These are phyloP conservation scores for Raffaelea arxii DNA, from an alignment of 2,329 filamentous ascomycete species.

Conservation along the genomic window DNA sequence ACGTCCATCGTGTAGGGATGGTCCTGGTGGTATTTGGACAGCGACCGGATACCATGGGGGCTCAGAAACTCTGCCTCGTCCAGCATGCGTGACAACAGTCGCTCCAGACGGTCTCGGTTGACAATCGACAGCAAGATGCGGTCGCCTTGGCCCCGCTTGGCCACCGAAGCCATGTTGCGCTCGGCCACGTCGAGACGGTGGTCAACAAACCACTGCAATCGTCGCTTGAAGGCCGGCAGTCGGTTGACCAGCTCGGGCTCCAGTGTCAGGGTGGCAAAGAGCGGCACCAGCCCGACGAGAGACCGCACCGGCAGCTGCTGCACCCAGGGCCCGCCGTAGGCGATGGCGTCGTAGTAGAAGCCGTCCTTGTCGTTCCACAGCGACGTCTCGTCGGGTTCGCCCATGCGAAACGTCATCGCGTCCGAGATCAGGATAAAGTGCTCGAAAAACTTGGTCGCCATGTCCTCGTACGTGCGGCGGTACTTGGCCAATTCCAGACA, in stretches of 20 bases:
- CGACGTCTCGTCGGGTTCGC: constrained; percentile 62
- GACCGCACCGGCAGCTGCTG: constrained; percentile 89
- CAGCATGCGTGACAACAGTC: constrained; percentile 85
- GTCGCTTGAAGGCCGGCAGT: constrained; percentile 85
- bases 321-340: constrained; percentile 87
- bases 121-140: constrained; percentile 81
- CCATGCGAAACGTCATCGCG: constrained; percentile 81
- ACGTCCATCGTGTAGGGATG: constrained; percentile 93
- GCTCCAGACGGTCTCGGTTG: constrained; percentile 82
- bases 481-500: constrained; percentile 91
- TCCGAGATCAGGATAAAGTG: constrained; percentile 98
- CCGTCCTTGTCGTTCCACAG: constrained; percentile 95
- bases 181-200: constrained; percentile 80
- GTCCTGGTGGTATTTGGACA: constrained; percentile 86
- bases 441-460: constrained; percentile 97
- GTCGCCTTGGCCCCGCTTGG: constrained; percentile 80
- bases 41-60: constrained; percentile 78
- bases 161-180: constrained; percentile 90
- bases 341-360: constrained; percentile 98
- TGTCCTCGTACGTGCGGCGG: constrained; percentile 88
- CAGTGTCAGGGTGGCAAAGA: constrained; percentile 84
- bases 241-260: constrained; percentile 91
- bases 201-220: constrained; percentile 88
- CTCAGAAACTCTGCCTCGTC: constrained; percentile 91
- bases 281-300: constrained; percentile 83